A percentile compares a stretch with the other conserved stretches of the same genome.
phyloP scores from a whole-genome alignment of 345 rosid genomes.

The Aurinia saxatilis region DNA sequence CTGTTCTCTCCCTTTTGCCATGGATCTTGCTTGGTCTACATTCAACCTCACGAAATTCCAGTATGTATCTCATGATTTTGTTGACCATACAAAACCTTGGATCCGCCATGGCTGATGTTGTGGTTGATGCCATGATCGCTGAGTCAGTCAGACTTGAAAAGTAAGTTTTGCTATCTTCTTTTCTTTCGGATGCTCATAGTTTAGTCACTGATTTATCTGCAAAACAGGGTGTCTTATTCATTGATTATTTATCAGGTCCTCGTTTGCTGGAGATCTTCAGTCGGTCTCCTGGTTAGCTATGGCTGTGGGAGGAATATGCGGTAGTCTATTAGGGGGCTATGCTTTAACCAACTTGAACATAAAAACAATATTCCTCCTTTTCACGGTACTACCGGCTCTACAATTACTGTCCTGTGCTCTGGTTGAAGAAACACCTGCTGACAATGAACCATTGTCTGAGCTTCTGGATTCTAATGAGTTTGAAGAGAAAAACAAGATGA shows the following conservation, averaged over 20 bases:
- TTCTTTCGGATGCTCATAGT: neutral
- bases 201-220: neutral
- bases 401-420: conserved; percentile 74
- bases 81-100: conserved; percentile 89
- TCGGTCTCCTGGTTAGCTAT: conserved; percentile 84
- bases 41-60: conserved; percentile 50
- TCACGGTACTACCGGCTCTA: conserved; percentile 56
- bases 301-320: conserved; percentile 91
- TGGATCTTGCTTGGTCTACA: conserved; percentile 77
- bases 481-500: conserved; percentile 36
- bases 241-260: conserved; percentile 45
- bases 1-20: conserved; percentile 73
- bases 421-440: conserved; percentile 49
- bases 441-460: conserved; percentile 28
- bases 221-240: neutral
- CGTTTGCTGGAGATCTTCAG: conserved; percentile 96
- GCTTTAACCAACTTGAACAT: conserved; percentile 65
- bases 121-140: conserved; percentile 95
- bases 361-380: conserved; percentile 69
- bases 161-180: conserved; percentile 30
- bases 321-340: conserved; percentile 87
- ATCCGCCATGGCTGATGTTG: conserved; percentile 97
- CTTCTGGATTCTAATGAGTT: conserved; percentile 25
- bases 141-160: conserved; percentile 77
- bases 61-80: conserved; percentile 46